Evolutionary conservation across 2,329 filamentous ascomycete species (phyloP), one percentile per base, ranked within the genome.

Genomic region (Colletotrichum tanaceti): DNA sequence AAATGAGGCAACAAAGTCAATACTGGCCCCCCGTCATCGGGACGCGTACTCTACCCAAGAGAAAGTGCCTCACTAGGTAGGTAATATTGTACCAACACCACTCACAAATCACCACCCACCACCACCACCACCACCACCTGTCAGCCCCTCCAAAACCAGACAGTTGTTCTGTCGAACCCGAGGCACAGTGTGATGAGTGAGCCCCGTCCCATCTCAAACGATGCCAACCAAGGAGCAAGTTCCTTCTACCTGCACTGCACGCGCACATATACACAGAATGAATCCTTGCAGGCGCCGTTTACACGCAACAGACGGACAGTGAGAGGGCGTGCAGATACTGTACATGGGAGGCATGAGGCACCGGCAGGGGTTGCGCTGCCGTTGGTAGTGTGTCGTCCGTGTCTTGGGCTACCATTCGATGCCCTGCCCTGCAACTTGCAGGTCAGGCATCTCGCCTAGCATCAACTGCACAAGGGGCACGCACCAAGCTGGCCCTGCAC

Each of bases 331-430:
- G 32, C 59, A 44, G n/a, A n/a, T n/a, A n/a, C n/a, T 22, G 35
- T 28, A 35, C 59, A 64, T 43, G 39, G 39, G 43, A 24, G 32
- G 41, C 65, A 65, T 60, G 49, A 50, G 49, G 24, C 54, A 39
- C 50, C 35, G 43, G 59, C 65, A 68, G 55, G 65, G 65, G 50
- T 65, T 39, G 35, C 38, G 55, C 49, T 65, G 62, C 50, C 20
- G 62, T 68, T 60, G 55, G 28, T 53, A n/a, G 65, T 65, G 65
- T 68, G 65, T 68, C 62, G 65, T 68, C 65, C 44, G 49, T 65
- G 62, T 65, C 62, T 68, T 68, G 65, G 61, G 62, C 65, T 68
- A 41, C 65, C 62, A 68, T 68, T 68, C 65, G 65, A 68, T 68
- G 54, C 47, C 60, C 54, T 60, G 55, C 62, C 62, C 65, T 65